Evolutionary conservation across 2,329 filamentous ascomycete species (phyloP).

Genomic region (Macrophomina tecta): DNA sequence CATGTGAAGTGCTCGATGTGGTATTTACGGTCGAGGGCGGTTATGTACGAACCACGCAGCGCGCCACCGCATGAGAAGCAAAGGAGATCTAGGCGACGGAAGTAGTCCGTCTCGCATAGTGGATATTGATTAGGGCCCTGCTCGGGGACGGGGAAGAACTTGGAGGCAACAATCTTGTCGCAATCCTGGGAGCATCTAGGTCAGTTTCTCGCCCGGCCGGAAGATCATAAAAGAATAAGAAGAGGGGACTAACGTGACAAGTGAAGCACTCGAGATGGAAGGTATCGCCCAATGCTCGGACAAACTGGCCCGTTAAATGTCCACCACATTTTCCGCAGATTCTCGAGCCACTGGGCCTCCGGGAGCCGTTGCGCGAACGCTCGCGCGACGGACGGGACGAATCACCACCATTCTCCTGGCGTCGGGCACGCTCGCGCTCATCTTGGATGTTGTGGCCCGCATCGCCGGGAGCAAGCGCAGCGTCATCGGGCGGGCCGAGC

Average conservation of each 20-base stretch:
- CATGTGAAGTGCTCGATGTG: conserved; percentile 99
- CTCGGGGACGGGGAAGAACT: conserved; percentile 97
- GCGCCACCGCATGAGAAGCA: conserved; percentile 93
- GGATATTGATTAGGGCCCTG: conserved; percentile 90
- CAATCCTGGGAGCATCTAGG: conserved; percentile 71
- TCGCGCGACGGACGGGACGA: conserved; percentile 37
- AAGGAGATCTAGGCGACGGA: conserved; percentile 85
- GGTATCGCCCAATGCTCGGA: conserved; percentile 88
- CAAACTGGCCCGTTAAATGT: conserved; percentile 90
- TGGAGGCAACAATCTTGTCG: conserved; percentile 94
- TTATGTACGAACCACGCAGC: conserved; percentile 95
- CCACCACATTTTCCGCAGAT: conserved; percentile 84
- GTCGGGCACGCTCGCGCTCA: conserved; percentile 31
- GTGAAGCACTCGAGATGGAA: conserved; percentile 98
- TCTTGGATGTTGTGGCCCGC: conserved; percentile 27
- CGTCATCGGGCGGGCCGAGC: conserved; percentile 18
- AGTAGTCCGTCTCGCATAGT: conserved; percentile 97
- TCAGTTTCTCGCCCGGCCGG: conserved; percentile 3
- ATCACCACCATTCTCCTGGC: conserved; percentile 37
- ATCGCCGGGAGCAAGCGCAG: conserved; percentile 15
- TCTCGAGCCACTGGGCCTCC: conserved; percentile 45
- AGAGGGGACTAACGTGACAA: conserved; percentile 73
- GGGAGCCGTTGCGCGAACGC: conserved; percentile 40
- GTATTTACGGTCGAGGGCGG: conserved; percentile 95
- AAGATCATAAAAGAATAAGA: conserved; percentile 24